Conservation (phyloP, 192 early-diverging fungal species). For the Entrophospora sp. region DNA sequence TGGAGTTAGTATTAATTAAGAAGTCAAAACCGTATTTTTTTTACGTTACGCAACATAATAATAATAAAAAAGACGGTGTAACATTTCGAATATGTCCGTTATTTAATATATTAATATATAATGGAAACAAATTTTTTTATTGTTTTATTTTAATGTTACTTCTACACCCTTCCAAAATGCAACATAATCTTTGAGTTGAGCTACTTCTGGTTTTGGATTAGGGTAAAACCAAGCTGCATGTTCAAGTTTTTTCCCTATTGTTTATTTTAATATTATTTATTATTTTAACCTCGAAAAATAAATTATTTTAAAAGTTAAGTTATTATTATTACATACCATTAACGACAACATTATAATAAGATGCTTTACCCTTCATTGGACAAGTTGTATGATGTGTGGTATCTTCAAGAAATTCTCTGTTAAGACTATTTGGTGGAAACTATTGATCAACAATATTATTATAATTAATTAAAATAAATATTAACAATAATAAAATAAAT, state of each 20-base stretch:
- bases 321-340: neutral
- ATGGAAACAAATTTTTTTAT: too few species aligned
- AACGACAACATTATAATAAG: neutral
- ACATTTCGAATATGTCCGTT: too few species aligned
- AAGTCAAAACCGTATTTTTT: too few species aligned
- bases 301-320: neutral
- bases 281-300: neutral
- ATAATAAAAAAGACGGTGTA: too few species aligned
- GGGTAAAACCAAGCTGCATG: neutral
- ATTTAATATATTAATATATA: too few species aligned
- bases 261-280: neutral
- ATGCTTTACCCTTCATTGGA: neutral
- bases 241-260: neutral
- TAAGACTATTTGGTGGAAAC: neutral
- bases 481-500: neutral
- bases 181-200: neutral
- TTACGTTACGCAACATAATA: too few species aligned
- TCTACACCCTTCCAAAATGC: neutral
- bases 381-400: neutral
- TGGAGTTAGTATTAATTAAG: too few species aligned
- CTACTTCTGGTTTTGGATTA: neutral
- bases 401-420: neutral
- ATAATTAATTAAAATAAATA: neutral
- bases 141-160: too few species aligned
- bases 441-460: neutral